Evolutionary conservation across 1,284 basidiomycete species (phyloP), one percentile per base, ranked within the genome.

Genomic region (Moesziomyces sp.): DNA sequence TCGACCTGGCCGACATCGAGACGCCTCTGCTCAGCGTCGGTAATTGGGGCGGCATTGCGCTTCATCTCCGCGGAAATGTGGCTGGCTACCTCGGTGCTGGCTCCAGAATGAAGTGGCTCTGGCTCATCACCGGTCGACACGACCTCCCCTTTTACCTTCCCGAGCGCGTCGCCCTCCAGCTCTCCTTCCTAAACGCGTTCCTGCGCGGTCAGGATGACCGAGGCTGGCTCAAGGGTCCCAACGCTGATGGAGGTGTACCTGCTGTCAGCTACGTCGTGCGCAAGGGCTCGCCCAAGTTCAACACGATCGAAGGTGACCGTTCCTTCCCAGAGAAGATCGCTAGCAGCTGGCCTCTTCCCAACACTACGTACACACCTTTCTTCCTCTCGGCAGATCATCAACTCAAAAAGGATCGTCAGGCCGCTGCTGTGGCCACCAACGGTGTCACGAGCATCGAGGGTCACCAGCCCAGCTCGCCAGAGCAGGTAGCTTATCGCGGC

Each of bases 1-100:
- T 80, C 74, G 62, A 83, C 47, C 76, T 82, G 14, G 58, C 50
- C 40, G 76, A 81, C 49, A 84, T 84, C 54, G 77, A 83, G 21
- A 78, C 80, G 3, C 83, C 83, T 0, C 35, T 81, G 8, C 76
- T 84, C 13, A 78, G 73, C 35, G 83, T 84, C 14, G 83, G 83
- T 55, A 84, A 84, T 58, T 76, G 82, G 47, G 83, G 84, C 26
- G 82, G 82, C 18, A 83, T 81, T 53, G 53, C 69, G 0, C 76
- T 84, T 0, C 83, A 84, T 59, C 72, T 84, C 5, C 77, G 83
- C 13, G 83, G 83, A 26, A 84, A 84, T 59, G 78, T 84, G 6
- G 52, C 81, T 3, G 83, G 82, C 14, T 85, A 84, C 59, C 40
- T 80, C 19, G 77, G 80, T 28, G 83, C 79, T 2, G 77, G 75